phyloP scores from a whole-genome alignment of 352 stramenopile genomes.

The Phytopythium aichiense region DNA sequence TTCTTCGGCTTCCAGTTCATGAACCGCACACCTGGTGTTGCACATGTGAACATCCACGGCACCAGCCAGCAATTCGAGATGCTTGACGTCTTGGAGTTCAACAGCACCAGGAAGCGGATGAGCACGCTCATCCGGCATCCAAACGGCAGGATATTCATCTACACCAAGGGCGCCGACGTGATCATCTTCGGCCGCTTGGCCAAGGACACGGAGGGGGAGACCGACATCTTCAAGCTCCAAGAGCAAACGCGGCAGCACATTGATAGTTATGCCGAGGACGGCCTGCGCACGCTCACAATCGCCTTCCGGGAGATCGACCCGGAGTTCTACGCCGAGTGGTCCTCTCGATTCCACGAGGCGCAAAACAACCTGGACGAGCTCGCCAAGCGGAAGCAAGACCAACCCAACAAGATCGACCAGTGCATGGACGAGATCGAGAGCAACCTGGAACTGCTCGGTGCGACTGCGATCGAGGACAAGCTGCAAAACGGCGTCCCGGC shows the following conservation, averaged over 20 bases:
- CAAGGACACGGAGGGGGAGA: constrained; percentile 25
- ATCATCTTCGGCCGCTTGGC: constrained; percentile 54
- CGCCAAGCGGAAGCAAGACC: constrained; percentile 77
- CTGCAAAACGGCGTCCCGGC: constrained; percentile 89
- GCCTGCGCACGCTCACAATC: constrained; percentile 85
- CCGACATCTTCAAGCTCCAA: constrained; percentile 22
- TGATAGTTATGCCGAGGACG: constrained; percentile 83
- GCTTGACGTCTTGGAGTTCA: constrained; percentile 90
- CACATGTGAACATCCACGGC: constrained; percentile 44
- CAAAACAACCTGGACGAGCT: constrained; percentile 71
- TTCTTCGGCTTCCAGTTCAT: constrained; percentile 79
- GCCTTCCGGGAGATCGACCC: constrained; percentile 56
- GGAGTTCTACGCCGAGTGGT: constrained; percentile 53
- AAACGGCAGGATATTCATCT: constrained; percentile 55
- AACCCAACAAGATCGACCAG: constrained; percentile 63
- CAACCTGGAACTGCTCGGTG: constrained; percentile 80
- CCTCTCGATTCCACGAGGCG: constrained; percentile 53
- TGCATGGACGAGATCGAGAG: constrained; percentile 85
- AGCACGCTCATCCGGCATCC: constrained; percentile 83
- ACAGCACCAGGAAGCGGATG: constrained; percentile 93
- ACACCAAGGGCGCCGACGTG: constrained; percentile 71
- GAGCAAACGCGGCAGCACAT: constrained; percentile 56
- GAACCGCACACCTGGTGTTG: constrained; percentile 54
- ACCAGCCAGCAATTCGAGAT: constrained; percentile 58
- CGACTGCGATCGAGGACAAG: constrained; percentile 93